phyloP scores from a whole-genome alignment of 108 stramenopile species.

The Schizochytrium sp. region DNA sequence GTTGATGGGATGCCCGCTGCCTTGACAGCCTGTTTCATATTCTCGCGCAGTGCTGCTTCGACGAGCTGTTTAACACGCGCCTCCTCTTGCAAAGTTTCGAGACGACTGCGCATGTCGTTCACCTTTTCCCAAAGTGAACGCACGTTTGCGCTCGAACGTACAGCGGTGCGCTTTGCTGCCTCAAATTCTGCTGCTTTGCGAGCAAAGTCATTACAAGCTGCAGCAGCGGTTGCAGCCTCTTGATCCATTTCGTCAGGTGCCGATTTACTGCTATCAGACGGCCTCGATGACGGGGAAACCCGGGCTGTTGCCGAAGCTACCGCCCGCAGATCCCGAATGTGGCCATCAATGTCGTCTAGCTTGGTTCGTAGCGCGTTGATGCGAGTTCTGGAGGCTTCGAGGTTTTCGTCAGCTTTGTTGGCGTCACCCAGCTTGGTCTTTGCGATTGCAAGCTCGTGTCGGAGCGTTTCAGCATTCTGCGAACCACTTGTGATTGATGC shows the following conservation, averaged over 20 bases:
- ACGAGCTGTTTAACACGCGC: background rate
- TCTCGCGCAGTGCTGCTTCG: background rate
- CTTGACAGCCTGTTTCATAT: background rate
- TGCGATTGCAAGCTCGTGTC: background rate
- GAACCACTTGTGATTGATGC: background rate
- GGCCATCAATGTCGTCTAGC: background rate
- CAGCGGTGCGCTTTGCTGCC: background rate
- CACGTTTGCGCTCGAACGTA: background rate
- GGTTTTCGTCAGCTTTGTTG: background rate
- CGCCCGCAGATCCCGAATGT: background rate
- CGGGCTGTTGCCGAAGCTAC: background rate
- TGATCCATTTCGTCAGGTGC: background rate
- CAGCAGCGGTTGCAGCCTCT: background rate
- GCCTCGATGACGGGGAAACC: background rate
- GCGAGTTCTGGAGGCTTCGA: background rate
- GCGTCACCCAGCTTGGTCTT: background rate
- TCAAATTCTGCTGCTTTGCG: background rate
- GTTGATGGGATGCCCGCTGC: background rate
- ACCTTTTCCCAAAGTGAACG: background rate
- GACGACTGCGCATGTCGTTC: background rate
- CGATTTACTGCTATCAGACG: background rate
- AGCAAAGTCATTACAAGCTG: background rate
- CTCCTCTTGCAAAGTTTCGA: background rate
- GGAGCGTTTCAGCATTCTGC: background rate
- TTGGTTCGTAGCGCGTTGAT: background rate